Evolutionary conservation across 495 filamentous ascomycete species (phyloP), one percentile per base, ranked within the genome.

Genomic region (Lindgomyces ingoldianus): DNA sequence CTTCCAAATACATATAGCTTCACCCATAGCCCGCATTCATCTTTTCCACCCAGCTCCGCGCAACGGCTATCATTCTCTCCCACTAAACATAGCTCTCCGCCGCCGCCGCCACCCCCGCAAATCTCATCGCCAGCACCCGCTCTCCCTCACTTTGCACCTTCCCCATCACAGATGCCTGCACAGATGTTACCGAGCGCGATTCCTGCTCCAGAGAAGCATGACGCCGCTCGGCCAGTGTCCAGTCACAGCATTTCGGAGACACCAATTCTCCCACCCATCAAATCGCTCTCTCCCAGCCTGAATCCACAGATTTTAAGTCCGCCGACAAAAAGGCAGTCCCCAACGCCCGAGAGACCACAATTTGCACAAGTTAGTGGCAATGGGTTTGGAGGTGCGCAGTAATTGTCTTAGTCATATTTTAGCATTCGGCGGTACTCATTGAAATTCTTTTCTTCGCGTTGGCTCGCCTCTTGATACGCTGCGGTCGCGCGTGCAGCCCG

Each of bases 171-270:
- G 19, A 60, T 44, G 45, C 61, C 71, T 53, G 67, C 65, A 77
- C 75, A 84, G 50, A 80, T 67, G 82, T 83, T 55, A 80, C 88
- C 44, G 66, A 79, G 22, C 75, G 79, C 41, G 1, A 53, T 64
- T n/a, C 86, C 84, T 3, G 90, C 90, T 18, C 91, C 91, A 3
- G 87, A 83, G 42, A 95, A 95, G 72, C 87, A 91, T 41, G 83
- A 83, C 41, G 81, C 80, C 4, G 78, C 81, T 44, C 80, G 82
- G 16, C 80, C 81, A 1, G 59, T 77, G 36, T 81, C 81, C 14
- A 78, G 78, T 11, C 77, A 80, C 19, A 75, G 74, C 46, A 71
- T 83, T 27, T 74, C 77, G 6, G 76, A 78, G 8, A 78, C 78
- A 0, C 77, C 78, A 0, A 72, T 83, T 4, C 62, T 84, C 18